Percentiles rank a stretch among this genome's conserved stretches.
These are phyloP conservation scores for Litchi chinensis DNA, from an alignment of 345 rosid species.

Conservation along the genomic window DNA sequence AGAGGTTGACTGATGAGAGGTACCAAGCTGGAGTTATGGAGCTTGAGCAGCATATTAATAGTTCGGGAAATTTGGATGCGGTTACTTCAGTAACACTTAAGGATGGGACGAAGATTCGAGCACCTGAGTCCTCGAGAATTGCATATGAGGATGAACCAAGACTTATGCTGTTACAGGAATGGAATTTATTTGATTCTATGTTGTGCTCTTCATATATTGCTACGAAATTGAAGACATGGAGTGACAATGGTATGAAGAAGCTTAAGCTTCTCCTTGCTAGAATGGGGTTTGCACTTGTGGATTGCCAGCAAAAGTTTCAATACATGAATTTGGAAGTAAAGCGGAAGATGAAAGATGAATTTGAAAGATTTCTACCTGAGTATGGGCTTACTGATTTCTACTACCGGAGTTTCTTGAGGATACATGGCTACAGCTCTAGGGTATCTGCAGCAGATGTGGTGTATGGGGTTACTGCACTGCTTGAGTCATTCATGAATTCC, in stretches of 20 bases:
- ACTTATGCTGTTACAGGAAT: slow-evolving; percentile 87
- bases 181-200: slow-evolving; percentile 98
- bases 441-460: slow-evolving; percentile 98
- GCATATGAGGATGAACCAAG: slow-evolving; percentile 92
- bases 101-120: slow-evolving; percentile 88
- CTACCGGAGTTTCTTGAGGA: slow-evolving; percentile 76
- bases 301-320: slow-evolving; percentile 95
- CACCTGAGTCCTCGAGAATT: slow-evolving; percentile 85
- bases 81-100: slow-evolving; percentile 77
- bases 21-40: slow-evolving; percentile 96
- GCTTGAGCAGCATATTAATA: slow-evolving; percentile 91
- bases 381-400: slow-evolving; percentile 88
- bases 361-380: slow-evolving; percentile 81
- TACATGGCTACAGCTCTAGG: slow-evolving; percentile 92
- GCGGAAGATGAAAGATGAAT: slow-evolving; percentile 86
- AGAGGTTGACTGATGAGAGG: slow-evolving; percentile 93
- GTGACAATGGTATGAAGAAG: slow-evolving; percentile 91
- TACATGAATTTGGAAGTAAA: slow-evolving; percentile 92
- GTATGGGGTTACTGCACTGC: slow-evolving; percentile 93
- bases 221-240: slow-evolving; percentile 90
- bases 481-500: slow-evolving; percentile 79
- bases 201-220: slow-evolving; percentile 88
- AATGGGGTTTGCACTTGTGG: slow-evolving; percentile 94
- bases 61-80: slow-evolving; percentile 78
- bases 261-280: slow-evolving; percentile 93